Base-by-base conservation (phyloP, 306 rosid genomes). In the Quillaja saponaria region DNA sequence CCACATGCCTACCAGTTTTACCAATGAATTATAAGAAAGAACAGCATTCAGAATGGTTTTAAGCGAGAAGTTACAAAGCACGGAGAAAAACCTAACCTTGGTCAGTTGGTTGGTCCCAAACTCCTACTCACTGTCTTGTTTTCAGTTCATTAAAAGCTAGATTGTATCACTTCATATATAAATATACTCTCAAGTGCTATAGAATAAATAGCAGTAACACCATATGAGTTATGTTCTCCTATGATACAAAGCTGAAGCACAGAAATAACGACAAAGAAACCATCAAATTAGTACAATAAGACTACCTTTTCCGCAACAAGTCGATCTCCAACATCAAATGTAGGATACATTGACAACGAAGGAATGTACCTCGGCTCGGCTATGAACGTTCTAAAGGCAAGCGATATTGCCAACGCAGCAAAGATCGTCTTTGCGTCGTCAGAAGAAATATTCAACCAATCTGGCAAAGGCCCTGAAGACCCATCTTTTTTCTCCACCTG, bases 311-410 rank as follows among this genome's bases (percentile, higher is more conserved):
- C 99, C 21, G 96, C 99, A 38, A 92, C 85, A 74, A 92, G 66
- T 79, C 96, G 86, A 71, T 92, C 99, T 67, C 99, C 99, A 71
- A 92, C 97, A 85, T 92, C 95, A 81, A 89, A 89, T 3, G 99
- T 92, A 66, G 99, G 99, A 78, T 87, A 92, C 99, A 92, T 92
- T 19, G 99, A 92, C 88, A 92, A 65, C 25, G 99, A 92, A 67
- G 99, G 99, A 85, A 92, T 92, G 77, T 58, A 92, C 83, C 99
- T 84, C 55, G 99, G 99, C 85, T 92, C 99, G 21, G 99, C 99
- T 63, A 92, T 76, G 61, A 89, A 87, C 3, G 91, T 34, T 50
- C 96, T 82, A 72, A 84, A 78, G 6, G 81, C 89, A 56, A 80
- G 72, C 46, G 86, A 75, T 31, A 84, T 57, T 1, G 82, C 99